Base-by-base conservation (phyloP, 2,329 filamentous ascomycete genomes). In the Nemania serpens region DNA sequence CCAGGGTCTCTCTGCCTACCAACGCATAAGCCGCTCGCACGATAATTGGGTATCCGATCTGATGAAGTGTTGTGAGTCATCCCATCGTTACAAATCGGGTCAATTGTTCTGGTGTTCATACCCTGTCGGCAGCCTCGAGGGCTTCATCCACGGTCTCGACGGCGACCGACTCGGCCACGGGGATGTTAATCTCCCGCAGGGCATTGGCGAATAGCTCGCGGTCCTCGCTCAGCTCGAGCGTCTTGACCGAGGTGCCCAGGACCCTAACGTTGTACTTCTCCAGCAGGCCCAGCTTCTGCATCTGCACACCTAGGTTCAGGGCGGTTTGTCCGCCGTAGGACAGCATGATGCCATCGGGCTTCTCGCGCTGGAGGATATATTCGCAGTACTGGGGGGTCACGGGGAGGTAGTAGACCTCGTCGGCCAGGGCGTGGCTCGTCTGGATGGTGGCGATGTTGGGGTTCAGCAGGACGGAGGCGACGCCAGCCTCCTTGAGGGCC, bases 391-490 rank as follows among this genome's bases (percentile, higher is more conserved):
- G 94, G 66, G 94, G 91, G 17, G 95, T 99, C 71, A 99, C 93
- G 58, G 95, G 95, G 39, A 98, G 89, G 79, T 97, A 98, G 84
- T 98, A 98, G 73, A 98, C 91, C 81, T 98, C 93, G 75, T 98
- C 94, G 73, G 93, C 93, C 75, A 98, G 90, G 73, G 90, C 89
- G 83, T 98, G 94, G 77, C 96, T 93, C 70, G 94, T 98, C 81
- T 98, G 94, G 74, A 98, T 98, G 60, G 95, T 98, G 62, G 94
- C 94, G 76, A 98, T 98, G 77, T 98, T 98, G 72, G 94, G 94
- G 80, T 98, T 98, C 77, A 98, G 93, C 67, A 98, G 87, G 57
- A 98, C 91, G 10, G 94, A 97, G 69, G 88, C 80, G 62, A 98
- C 91, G 63, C 92, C 92, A 66, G 93, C 94, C 80, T 98, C 94